Percentiles rank a stretch among this genome's conserved stretches.
Evolutionary conservation across 495 filamentous ascomycete genomes (phyloP).

Genomic region (Peziza echinospora): DNA sequence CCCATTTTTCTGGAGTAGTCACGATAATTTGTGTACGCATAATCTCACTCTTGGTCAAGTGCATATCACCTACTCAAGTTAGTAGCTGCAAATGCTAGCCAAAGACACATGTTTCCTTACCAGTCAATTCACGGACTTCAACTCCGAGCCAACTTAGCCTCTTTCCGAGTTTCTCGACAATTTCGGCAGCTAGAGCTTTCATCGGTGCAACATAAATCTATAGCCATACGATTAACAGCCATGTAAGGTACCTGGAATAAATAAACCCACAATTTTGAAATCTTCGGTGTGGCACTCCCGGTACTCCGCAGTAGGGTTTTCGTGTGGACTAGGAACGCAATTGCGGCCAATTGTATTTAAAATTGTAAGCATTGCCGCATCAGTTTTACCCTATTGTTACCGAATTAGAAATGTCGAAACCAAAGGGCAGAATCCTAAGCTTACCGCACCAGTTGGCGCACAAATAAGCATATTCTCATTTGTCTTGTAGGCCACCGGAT

Average conservation of each 20-base stretch:
- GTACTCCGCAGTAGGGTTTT: slow-evolving; percentile 48
- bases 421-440: slow-evolving; percentile 11
- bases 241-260: background rate
- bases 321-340: slow-evolving; percentile 50
- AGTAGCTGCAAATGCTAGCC: background rate
- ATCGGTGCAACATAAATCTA: slow-evolving; percentile 83
- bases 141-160: slow-evolving; percentile 86
- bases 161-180: slow-evolving; percentile 84
- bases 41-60: slow-evolving; percentile 91
- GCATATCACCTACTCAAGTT: slow-evolving; percentile 52
- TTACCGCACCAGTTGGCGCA: slow-evolving; percentile 78
- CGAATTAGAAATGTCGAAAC: background rate
- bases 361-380: slow-evolving; percentile 92
- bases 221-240: background rate
- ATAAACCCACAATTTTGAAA: slow-evolving; percentile 50
- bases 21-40: slow-evolving; percentile 93
- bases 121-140: slow-evolving; percentile 73
- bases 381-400: slow-evolving; percentile 55
- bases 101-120: slow-evolving; percentile 1
- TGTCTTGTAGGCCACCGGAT: slow-evolving; percentile 84
- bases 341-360: slow-evolving; percentile 77
- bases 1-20: slow-evolving; percentile 98
- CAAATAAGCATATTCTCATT: slow-evolving; percentile 98
- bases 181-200: slow-evolving; percentile 93
- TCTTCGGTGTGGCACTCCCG: slow-evolving; percentile 61